Evolutionary conservation across 768 basidiomycete species (phyloP).

Genomic region (Hericium erinaceus): DNA sequence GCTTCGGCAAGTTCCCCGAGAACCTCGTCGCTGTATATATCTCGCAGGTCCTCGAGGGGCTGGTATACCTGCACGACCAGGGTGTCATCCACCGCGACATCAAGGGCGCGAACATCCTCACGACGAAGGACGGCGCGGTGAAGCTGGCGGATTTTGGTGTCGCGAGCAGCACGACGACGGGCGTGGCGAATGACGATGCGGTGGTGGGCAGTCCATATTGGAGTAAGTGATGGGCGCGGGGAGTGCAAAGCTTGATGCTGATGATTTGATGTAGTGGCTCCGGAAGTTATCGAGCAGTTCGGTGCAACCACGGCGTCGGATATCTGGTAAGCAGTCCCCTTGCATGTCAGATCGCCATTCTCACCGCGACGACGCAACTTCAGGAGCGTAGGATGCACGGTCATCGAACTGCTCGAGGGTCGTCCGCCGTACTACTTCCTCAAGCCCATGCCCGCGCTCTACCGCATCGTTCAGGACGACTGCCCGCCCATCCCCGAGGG

Average conservation of each 20-base stretch:
- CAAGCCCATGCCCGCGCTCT: constrained; percentile 97
- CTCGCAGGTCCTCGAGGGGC: constrained; percentile 89
- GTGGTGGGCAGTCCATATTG: constrained; percentile 98
- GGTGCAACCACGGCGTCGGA: constrained; percentile 97
- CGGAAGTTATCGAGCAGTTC: constrained; percentile 96
- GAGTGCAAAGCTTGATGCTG: not conserved
- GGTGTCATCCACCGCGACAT: constrained; percentile 99
- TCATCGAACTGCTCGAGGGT: constrained; percentile 86
- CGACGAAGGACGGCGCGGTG: constrained; percentile 96
- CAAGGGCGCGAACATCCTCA: constrained; percentile 97
- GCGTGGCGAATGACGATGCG: constrained; percentile 72
- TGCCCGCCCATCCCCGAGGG: constrained; percentile 95
- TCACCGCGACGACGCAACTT: constrained; percentile 2
- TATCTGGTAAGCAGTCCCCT: constrained; percentile 61
- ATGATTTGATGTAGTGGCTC: constrained; percentile 61
- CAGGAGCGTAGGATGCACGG: constrained; percentile 91
- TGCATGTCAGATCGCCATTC: not conserved
- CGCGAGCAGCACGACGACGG: constrained; percentile 61
- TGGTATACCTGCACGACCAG: constrained; percentile 96
- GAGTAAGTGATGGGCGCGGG: constrained; percentile 50
- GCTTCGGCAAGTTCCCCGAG: constrained; percentile 98
- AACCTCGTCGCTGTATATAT: constrained; percentile 94
- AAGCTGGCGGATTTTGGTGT: constrained; percentile 99
- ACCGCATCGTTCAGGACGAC: constrained; percentile 97
- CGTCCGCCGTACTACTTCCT: constrained; percentile 94